Base-by-base conservation (phyloP, 176 grass and related monocot species). In the Juncus effusus region DNA sequence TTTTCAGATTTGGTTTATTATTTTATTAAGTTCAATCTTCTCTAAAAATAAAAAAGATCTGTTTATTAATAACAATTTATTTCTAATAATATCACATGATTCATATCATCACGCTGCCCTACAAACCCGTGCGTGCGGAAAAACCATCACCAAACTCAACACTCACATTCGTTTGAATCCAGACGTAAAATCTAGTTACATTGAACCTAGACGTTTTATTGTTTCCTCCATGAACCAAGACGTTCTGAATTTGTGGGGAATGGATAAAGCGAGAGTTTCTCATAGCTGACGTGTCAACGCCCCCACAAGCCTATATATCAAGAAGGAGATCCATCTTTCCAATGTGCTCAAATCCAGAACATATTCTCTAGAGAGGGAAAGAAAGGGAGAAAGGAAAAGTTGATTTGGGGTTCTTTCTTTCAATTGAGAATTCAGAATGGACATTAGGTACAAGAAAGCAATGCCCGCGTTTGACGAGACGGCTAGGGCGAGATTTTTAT, bases 381-480 rank as follows among this genome's bases (percentile, higher is more conserved):
- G 10, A 51, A 41, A 51, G 62, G 16, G 38, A 7, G 61, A 45
- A 12, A 5, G 61, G 11, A 63, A 63, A 63, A 4, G 12, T 13
- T 40, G 37, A 6, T 38, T 42, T 63, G 40, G n/a, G 9, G 10
- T 10, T 65, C 7, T 16, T 65, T 42, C 45, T 65, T 40, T 45
- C n/a, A 49, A 2, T n/a, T 28, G 19, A 37, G 9, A 67, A 13
- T 19, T 10, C 8, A 10, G 55, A 40, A 70, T 70, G 67, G 67
- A 7, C 10, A 13, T 44, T 44, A 54, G 49, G 65, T 83, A 91
- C 73, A 88, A 82, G 74, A 88, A 70, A 69, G 72, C 76, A 2
- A 85, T 79, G 19, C 60, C 76, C 16, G 76, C 61, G 51, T 69
- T 90, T 15, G 81, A 87, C 64, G 82, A 85, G 72, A 86, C 76